Conservation (phyloP, 2,329 filamentous ascomycete species). For the Coleophoma crateriformis region DNA sequence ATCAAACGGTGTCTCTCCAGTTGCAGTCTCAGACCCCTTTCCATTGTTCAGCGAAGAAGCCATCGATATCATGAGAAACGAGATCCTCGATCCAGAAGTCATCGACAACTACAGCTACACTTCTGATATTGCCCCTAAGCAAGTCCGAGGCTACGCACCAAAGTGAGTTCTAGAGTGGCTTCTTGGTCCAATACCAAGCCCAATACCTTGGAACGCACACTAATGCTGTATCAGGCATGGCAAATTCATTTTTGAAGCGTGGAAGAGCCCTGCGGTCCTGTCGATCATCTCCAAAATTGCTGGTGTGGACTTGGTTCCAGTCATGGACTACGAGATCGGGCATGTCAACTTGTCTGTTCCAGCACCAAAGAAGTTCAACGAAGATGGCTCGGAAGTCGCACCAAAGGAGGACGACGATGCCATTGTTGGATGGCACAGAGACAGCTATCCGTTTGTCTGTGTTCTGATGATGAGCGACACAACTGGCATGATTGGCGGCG, state of each 20-base stretch:
- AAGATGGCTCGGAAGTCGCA: conserved; percentile 16
- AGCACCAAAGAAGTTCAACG: conserved; percentile 17
- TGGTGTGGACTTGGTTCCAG: conserved; percentile 50
- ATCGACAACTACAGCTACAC: conserved; percentile 50
- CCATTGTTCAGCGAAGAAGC: conserved; percentile 56
- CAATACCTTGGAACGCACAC: neutral
- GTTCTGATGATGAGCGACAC: conserved; percentile 45
- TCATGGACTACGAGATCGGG: conserved; percentile 51
- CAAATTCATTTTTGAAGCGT: conserved; percentile 59
- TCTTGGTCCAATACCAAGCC: neutral
- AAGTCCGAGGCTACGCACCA: conserved; percentile 48
- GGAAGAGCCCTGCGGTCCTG: conserved; percentile 50
- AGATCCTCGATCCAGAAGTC: conserved; percentile 54
- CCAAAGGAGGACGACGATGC: conserved; percentile 27
- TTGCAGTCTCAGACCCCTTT: conserved; percentile 62
- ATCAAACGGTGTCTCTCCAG: conserved; percentile 51
- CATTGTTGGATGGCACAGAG: conserved; percentile 43
- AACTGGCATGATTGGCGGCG: conserved; percentile 42
- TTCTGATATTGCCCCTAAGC: conserved; percentile 51
- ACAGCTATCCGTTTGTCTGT: conserved; percentile 45
- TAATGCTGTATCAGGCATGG: conserved; percentile 40
- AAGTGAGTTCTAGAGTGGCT: conserved; percentile 37
- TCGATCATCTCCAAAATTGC: conserved; percentile 49
- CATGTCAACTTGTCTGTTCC: conserved; percentile 49
- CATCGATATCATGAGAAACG: conserved; percentile 53